Base-by-base conservation (phyloP, 2,329 filamentous ascomycete genomes). In the Aureobasidium sp. region DNA sequence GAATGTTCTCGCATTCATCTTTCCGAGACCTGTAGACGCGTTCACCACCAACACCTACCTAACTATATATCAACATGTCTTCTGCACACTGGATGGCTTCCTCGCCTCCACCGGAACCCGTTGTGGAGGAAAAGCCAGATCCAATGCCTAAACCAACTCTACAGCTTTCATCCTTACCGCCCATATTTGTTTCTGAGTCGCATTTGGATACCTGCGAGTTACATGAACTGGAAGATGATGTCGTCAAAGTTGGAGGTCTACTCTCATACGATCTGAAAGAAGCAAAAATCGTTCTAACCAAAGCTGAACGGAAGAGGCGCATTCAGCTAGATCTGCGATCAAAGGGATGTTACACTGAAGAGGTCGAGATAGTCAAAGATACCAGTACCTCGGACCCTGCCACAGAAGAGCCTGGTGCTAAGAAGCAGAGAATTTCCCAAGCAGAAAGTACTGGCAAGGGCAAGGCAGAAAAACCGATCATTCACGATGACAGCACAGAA, bases 281-380 rank as follows among this genome's bases (percentile, higher is more conserved):
- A 72, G 91, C 91, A 0, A 79, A 83, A 5, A 73, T 97, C 3
- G 79, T 96, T 1, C 72, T 97, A 34, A 91, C 89, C 1, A 90
- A 86, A 66, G 81, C 96, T 37, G 80, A 80, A 0, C 87, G 84
- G 61, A 86, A 84, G 66, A 82, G 85, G 68, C 82, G 93, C 20
- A 90, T 90, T 0, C 79, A 83, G 51, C 86, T 95, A 68, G 93
- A 97, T 74, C 77, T 97, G 64, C 82, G 90, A 59, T 81, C 84
- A 7, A 81, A 84, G 49, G 86, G 85, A 15, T 67, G 96, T 2
- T 72, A 75, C 44, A 85, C 85, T 0, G 78, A 83, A 61, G 83
- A 85, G 62, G 67, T 78, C 3, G 62, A 69, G 8, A 62, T 39
- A 22, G 31, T 63, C 37, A 41, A 49, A 74, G 69, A 67, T 66